phyloP scores from a whole-genome alignment of 306 rosid species.

The Carpinus viminea region DNA sequence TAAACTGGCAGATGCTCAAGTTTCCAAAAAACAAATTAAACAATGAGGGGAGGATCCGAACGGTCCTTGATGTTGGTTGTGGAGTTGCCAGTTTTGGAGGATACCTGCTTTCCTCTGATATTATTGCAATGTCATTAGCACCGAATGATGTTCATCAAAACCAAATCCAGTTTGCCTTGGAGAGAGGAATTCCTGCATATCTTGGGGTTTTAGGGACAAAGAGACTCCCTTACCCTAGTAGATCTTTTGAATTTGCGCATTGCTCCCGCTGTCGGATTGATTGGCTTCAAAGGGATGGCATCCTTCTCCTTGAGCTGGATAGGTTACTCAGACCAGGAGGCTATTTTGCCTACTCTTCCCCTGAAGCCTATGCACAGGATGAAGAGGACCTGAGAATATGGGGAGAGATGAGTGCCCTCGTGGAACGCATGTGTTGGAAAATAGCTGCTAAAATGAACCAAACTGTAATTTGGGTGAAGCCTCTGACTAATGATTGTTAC shows the following conservation, averaged over 20 bases:
- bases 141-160: slow-evolving; percentile 96
- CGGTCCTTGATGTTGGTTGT: slow-evolving; percentile 93
- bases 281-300: slow-evolving; percentile 93
- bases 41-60: slow-evolving; percentile 76
- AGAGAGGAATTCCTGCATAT: slow-evolving; percentile 93
- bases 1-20: slow-evolving; percentile 82
- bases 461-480: slow-evolving; percentile 95
- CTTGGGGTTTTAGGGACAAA: slow-evolving; percentile 92
- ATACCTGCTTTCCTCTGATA: slow-evolving; percentile 77
- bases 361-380: slow-evolving; percentile 97
- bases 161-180: slow-evolving; percentile 93
- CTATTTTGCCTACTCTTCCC: slow-evolving; percentile 91
- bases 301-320: slow-evolving; percentile 95
- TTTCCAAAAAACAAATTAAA: slow-evolving; percentile 72
- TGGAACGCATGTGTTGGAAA: slow-evolving; percentile 83
- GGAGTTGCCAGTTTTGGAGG: slow-evolving; percentile 98
- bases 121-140: slow-evolving; percentile 83
- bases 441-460: slow-evolving; percentile 81
- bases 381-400: slow-evolving; percentile 89
- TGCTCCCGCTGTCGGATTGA: slow-evolving; percentile 96
- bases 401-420: slow-evolving; percentile 82
- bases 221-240: slow-evolving; percentile 93
- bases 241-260: slow-evolving; percentile 94
- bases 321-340: slow-evolving; percentile 92
- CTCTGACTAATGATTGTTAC: slow-evolving; percentile 88